Conservation (phyloP, 805 yeast genomes). For the Ogataea zsoltii region DNA sequence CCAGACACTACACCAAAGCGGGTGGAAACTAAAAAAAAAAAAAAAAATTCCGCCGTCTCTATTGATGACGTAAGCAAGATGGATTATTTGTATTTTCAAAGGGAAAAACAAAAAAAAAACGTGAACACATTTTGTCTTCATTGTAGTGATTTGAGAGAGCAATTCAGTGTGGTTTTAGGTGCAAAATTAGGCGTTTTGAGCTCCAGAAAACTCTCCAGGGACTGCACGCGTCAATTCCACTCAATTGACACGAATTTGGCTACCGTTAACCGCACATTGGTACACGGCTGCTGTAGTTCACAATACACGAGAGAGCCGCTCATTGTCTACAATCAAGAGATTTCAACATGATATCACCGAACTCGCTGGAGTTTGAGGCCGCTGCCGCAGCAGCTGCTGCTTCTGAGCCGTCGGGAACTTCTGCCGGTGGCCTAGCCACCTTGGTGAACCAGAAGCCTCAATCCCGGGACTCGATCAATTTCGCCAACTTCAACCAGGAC, state of each 20-base stretch:
- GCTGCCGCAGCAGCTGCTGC: slow-evolving; percentile 19
- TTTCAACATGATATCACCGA: slow-evolving; percentile 21
- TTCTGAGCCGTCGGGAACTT: slow-evolving; percentile 18
- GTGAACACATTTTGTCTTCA: background rate
- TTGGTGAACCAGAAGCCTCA: slow-evolving; percentile 8
- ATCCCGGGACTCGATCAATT: slow-evolving; percentile 36
- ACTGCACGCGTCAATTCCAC: background rate
- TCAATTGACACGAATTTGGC: background rate
- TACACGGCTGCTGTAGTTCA: background rate
- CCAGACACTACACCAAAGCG: too few relatives aligned
- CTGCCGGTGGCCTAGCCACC: slow-evolving; percentile 7
- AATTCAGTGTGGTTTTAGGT: background rate
- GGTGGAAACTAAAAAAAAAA: too few relatives aligned
- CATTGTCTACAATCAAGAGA: too few relatives aligned
- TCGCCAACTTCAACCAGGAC: slow-evolving; percentile 84
- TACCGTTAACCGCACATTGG: background rate
- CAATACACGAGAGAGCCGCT: too few relatives aligned
- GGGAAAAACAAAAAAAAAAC: background rate
- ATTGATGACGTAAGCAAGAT: too few relatives aligned
- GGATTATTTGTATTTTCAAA: too few relatives aligned
- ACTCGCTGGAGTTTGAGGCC: slow-evolving; percentile 24
- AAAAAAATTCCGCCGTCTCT: too few relatives aligned
- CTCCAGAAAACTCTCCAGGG: background rate
- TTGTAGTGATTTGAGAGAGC: background rate
- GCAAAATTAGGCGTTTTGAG: background rate